A percentile compares a stretch with the other conserved stretches of the same genome.
Evolutionary conservation across 2,329 filamentous ascomycete genomes (phyloP).

Genomic region (Pseudocercospora fijiensis): DNA sequence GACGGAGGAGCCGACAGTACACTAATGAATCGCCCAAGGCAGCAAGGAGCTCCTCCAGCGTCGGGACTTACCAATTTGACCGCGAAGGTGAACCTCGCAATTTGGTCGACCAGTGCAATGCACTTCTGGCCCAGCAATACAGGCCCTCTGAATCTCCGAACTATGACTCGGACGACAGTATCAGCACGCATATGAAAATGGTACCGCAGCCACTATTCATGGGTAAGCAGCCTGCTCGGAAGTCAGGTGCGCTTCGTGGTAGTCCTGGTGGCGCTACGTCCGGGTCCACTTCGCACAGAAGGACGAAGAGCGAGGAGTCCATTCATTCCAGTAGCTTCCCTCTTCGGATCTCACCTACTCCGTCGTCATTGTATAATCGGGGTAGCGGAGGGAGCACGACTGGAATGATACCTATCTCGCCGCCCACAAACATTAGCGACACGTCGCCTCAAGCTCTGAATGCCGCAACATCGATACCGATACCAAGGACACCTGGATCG

Average conservation of each 20-base stretch:
- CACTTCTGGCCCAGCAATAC: conserved; percentile 26
- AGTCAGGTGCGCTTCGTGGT: conserved; percentile 3
- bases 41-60: not conserved
- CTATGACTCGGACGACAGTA: conserved; percentile 27
- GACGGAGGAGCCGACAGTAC: conserved; percentile 6
- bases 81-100: not conserved
- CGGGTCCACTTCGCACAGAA: not conserved
- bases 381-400: conserved; percentile 29
- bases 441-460: not conserved
- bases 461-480: not conserved
- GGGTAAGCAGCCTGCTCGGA: conserved; percentile 18
- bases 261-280: not conserved
- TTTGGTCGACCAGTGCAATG: conserved; percentile 30
- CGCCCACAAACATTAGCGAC: conserved; percentile 23
- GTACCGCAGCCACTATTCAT: conserved; percentile 36
- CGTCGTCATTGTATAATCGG: conserved; percentile 3
- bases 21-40: not conserved
- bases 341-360: conserved; percentile 24
- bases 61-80: not conserved
- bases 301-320: conserved; percentile 4
- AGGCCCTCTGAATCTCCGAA: conserved; percentile 8
- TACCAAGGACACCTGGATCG: not conserved
- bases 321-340: conserved; percentile 17
- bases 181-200: conserved; percentile 35
- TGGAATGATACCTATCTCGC: conserved; percentile 38